Base-by-base conservation (phyloP, 768 basidiomycete species). In the Trametes gibbosa region DNA sequence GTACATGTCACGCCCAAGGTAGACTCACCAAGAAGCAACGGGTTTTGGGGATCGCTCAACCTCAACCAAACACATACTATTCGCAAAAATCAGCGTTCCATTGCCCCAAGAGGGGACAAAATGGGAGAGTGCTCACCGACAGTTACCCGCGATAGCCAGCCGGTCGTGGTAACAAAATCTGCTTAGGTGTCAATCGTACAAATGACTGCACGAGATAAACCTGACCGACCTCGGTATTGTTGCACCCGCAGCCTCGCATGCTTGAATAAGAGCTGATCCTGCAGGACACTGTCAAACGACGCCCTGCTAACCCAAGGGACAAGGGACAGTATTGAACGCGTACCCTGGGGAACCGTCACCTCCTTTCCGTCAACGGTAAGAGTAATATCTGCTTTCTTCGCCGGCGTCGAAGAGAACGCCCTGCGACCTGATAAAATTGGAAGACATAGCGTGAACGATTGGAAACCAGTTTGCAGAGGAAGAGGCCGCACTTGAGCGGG, bases 61-160 rank as follows among this genome's bases (percentile, higher is more conserved):
- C 76, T 99, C 97, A 39, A 99, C 97, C 50, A 99, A 77, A 75
- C 97, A 99, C 97, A 99, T 99, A 66, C 95, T 92, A 62, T 48
- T n/a, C 14, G 5, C 14, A 5, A 53, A 48, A 47, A 35, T 62
- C 42, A 63, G 32, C 21, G 21, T 23, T 48, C 29, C 10, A 5
- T 10, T 4, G 10, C 29, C 56, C 53, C 45, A 49, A 57, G 25
- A 54, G n/a, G 19, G 37, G 37, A 27, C 6, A 37, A 48, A 25
- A 39, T 32, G 12, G 8, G 13, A 10, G 32, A 49, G 8, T 16
- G 74, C 88, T 73, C 64, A 91, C 91, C 92, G 90, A 78, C 96
- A 98, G 73, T 98, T 98, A 51, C 96, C 96, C 66, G 96, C 96
- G 69, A 98, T 95, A 49, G 95, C 94, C 24, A 98, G 84, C 67